Evolutionary conservation across 225 moss, liverwort and hornwort species (phyloP).

Genomic region (Bryum argenteum): DNA sequence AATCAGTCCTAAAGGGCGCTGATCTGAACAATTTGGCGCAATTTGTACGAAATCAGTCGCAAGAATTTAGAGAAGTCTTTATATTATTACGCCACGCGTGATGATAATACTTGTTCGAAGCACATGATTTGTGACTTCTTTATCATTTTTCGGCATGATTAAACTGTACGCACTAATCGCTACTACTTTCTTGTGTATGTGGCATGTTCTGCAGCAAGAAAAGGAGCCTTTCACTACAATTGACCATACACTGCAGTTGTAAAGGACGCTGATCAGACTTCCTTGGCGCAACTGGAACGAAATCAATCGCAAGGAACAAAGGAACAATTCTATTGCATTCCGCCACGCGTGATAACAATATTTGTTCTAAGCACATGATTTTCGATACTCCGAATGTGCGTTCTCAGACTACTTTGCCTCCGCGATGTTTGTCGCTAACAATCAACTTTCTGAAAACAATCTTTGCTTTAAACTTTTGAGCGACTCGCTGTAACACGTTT

Average conservation of each 20-base stretch:
- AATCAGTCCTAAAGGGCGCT: too few species aligned
- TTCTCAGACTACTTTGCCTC: not conserved
- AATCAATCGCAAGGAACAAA: not conserved
- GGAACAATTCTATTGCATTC: not conserved
- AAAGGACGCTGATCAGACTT: too few species aligned
- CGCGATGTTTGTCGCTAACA: too few species aligned
- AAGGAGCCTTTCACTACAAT: too few species aligned
- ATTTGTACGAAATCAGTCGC: not conserved
- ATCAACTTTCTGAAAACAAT: not conserved
- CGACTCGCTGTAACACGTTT: not conserved
- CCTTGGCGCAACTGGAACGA: not conserved
- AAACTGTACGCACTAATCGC: too few species aligned
- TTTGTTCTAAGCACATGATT: not conserved
- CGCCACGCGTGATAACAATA: not conserved
- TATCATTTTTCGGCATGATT: not conserved
- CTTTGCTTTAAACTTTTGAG: not conserved
- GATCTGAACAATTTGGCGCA: not conserved
- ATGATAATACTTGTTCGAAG: not conserved
- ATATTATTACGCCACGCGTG: not conserved
- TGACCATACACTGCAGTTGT: too few species aligned
- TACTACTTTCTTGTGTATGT: too few species aligned
- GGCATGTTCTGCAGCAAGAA: too few species aligned
- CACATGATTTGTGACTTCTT: not conserved
- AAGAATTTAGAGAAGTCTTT: not conserved
- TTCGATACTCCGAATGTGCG: not conserved